Evolutionary conservation across 2,329 filamentous ascomycete genomes (phyloP).

Genomic region (Diplodia corticola): DNA sequence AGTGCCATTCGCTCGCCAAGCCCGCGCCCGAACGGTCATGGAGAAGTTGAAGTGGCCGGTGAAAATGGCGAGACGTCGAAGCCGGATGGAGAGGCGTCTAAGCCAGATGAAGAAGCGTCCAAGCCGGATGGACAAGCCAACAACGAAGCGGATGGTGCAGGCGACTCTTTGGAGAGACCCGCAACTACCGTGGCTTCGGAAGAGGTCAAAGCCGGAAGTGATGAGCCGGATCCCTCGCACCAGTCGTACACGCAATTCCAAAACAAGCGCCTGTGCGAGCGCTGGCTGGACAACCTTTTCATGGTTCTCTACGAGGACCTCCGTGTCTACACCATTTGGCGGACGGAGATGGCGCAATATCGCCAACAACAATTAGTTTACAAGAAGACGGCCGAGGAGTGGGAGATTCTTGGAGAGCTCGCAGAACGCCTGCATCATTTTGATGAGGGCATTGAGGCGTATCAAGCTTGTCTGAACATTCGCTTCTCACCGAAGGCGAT

Average conservation of each 20-base stretch:
- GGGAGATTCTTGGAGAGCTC: conserved; percentile 93
- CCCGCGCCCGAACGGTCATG: conserved; percentile 45
- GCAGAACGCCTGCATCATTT: conserved; percentile 90
- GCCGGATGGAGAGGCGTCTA: conserved; percentile 31
- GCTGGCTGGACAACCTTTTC: conserved; percentile 97
- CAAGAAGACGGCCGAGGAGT: conserved; percentile 95
- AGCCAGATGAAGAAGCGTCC: conserved; percentile 32
- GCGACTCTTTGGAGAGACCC: conserved; percentile 69
- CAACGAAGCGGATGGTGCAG: conserved; percentile 30
- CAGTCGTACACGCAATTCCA: conserved; percentile 85
- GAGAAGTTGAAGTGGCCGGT: conserved; percentile 32
- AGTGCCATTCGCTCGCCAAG: conserved; percentile 71
- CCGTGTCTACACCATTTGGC: conserved; percentile 98
- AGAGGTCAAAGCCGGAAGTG: conserved; percentile 72
- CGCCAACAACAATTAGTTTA: conserved; percentile 91
- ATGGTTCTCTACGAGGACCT: conserved; percentile 99
- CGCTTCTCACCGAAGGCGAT: conserved; percentile 94
- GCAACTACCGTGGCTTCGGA: conserved; percentile 75
- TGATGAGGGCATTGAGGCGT: conserved; percentile 90
- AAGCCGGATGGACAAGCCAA: conserved; percentile 32
- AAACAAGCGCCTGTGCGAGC: conserved; percentile 94
- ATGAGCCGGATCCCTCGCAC: conserved; percentile 64
- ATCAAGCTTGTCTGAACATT: conserved; percentile 80
- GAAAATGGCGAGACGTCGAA: conserved; percentile 36
- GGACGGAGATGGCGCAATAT: conserved; percentile 95